Evolutionary conservation across 106 monocot species (phyloP).

Genomic region (Hemerocallis citrina): DNA sequence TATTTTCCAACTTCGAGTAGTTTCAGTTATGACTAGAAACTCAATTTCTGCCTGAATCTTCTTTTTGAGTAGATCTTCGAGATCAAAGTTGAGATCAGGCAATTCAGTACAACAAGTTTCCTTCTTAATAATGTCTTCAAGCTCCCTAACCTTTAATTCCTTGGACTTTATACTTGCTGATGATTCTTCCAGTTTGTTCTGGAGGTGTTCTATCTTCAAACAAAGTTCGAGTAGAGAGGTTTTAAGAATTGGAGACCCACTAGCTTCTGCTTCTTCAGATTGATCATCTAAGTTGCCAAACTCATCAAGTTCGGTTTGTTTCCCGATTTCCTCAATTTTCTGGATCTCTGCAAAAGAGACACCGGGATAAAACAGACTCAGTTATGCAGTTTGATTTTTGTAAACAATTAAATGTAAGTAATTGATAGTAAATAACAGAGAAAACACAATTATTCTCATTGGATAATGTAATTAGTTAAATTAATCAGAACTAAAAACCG

Average conservation of each 20-base stretch:
- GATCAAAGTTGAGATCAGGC: conserved; percentile 34
- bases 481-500: too few relatives aligned
- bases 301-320: background rate
- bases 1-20: conserved; percentile 24
- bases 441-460: too few relatives aligned
- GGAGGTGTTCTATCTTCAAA: conserved; percentile 14
- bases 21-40: conserved; percentile 23
- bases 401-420: too few relatives aligned
- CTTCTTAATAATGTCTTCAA: conserved; percentile 13
- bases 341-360: conserved; percentile 33
- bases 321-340: conserved; percentile 27
- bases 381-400: too few relatives aligned
- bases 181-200: conserved; percentile 25
- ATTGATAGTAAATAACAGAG: too few relatives aligned
- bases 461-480: too few relatives aligned
- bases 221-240: conserved; percentile 10
- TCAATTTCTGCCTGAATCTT: conserved; percentile 50
- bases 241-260: conserved; percentile 15
- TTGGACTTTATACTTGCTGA: conserved; percentile 12
- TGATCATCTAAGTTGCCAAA: conserved; percentile 13
- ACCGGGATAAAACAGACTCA: background rate
- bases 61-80: conserved; percentile 39
- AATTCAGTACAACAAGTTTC: background rate
- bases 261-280: conserved; percentile 26
- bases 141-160: conserved; percentile 26